A percentile compares a stretch with the other conserved stretches of the same genome.
Conservation (phyloP, 2,329 filamentous ascomycete species). For the Penicillium sp. region DNA sequence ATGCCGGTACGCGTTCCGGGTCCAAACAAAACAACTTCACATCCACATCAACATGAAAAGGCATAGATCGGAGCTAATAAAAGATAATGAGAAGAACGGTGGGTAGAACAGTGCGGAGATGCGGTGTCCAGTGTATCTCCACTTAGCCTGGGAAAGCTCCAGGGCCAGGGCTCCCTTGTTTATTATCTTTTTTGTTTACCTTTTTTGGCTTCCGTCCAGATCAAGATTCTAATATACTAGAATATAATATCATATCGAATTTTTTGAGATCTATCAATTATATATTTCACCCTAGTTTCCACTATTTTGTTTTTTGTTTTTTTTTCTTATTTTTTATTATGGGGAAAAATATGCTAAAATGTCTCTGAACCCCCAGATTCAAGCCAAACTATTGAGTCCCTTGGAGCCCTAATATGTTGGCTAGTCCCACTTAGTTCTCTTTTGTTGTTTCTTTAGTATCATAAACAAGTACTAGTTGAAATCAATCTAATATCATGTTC, state of each 20-base stretch:
- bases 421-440: conserved; percentile 1
- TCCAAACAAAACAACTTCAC: conserved; percentile 1
- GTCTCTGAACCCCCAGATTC: background rate
- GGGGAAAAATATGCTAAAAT: background rate
- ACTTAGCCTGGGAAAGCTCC: conserved; percentile 3
- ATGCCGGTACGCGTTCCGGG: conserved; percentile 13
- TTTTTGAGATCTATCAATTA: conserved; percentile 2
- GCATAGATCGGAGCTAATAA: conserved; percentile 8
- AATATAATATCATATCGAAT: background rate
- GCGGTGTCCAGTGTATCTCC: conserved; percentile 7
- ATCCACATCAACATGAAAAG: background rate
- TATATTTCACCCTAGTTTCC: background rate
- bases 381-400: background rate
- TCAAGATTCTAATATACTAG: background rate
- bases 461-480: background rate
- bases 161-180: conserved; percentile 9
- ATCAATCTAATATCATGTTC: background rate
- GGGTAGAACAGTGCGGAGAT: conserved; percentile 9
- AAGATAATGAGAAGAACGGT: conserved; percentile 5
- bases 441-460: background rate
- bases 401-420: background rate
- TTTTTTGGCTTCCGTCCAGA: background rate
- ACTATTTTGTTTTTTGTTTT: background rate
- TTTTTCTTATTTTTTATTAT: background rate
- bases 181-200: conserved; percentile 10